A percentile compares a stretch with the other conserved stretches of the same genome.
phyloP scores from a whole-genome alignment of 495 filamentous ascomycete species.

The Aspergillus homomorphus region DNA sequence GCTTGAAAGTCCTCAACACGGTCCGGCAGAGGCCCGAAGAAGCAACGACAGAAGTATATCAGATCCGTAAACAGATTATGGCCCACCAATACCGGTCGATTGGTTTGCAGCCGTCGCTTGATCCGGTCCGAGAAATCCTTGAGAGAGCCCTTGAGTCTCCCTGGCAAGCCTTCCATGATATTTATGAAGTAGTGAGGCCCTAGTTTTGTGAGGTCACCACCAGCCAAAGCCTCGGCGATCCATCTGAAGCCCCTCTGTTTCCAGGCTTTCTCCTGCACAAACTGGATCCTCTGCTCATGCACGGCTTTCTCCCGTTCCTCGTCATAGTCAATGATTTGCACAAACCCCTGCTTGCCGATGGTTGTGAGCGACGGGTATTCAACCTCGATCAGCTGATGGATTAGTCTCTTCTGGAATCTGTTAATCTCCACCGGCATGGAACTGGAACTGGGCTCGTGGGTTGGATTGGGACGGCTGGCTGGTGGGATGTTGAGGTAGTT shows the following conservation, averaged over 20 bases:
- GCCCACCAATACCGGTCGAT: constrained; percentile 58
- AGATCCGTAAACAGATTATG: constrained; percentile 79
- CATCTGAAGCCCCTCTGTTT: constrained; percentile 62
- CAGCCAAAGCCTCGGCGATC: constrained; percentile 65
- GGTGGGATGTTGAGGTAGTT: constrained; percentile 34
- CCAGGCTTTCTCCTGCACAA: constrained; percentile 41
- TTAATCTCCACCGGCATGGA: constrained; percentile 29
- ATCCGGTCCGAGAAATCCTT: constrained; percentile 25
- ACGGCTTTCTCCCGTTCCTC: constrained; percentile 43
- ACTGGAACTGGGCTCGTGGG: neutral
- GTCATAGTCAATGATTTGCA: constrained; percentile 52
- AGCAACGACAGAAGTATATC: constrained; percentile 65
- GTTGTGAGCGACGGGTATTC: constrained; percentile 59
- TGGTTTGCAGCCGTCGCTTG: constrained; percentile 42
- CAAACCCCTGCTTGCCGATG: constrained; percentile 41
- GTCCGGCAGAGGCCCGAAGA: constrained; percentile 63
- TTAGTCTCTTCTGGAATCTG: constrained; percentile 58
- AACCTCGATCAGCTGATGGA: constrained; percentile 63
- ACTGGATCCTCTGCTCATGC: constrained; percentile 33
- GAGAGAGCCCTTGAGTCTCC: constrained; percentile 38
- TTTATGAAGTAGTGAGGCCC: constrained; percentile 39
- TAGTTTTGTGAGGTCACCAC: constrained; percentile 53
- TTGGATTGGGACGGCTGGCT: constrained; percentile 10
- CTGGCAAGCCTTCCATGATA: constrained; percentile 31
- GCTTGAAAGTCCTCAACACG: constrained; percentile 58